These are phyloP conservation scores for Curvularia eragrostidis DNA, from an alignment of 2,329 filamentous ascomycete species.

Conservation along the genomic window DNA sequence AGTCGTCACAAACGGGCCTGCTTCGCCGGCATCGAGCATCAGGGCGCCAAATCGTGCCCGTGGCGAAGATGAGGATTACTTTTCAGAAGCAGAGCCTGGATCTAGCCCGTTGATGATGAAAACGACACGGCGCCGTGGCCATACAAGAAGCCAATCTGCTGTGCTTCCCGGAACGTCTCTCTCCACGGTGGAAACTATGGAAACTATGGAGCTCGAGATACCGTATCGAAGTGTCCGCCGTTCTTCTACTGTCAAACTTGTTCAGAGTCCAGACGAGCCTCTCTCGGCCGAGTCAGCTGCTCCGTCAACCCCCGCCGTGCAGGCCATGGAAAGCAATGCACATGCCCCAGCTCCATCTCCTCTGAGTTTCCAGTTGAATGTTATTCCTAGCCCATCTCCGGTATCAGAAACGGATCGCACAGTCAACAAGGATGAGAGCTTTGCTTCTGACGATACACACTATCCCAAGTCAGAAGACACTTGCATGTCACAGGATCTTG, in stretches of 20 bases:
- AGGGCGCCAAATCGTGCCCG: constrained; percentile 18
- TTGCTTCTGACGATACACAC: not conserved
- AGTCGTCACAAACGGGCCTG: constrained; percentile 56
- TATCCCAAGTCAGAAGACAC: constrained; percentile 16
- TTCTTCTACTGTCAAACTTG: constrained; percentile 9
- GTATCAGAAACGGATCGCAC: not conserved
- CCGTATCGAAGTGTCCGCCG: not conserved
- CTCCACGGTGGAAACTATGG: constrained; percentile 8
- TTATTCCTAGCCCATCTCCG: constrained; percentile 36
- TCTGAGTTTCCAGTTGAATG: constrained; percentile 39
- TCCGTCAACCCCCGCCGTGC: constrained; percentile 12
- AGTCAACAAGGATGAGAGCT: constrained; percentile 9
- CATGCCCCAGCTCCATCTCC: constrained; percentile 31
- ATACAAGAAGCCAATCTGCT: constrained; percentile 41
- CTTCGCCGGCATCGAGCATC: constrained; percentile 54
- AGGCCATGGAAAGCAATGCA: constrained; percentile 28
- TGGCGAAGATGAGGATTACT: constrained; percentile 39
- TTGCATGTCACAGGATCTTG: constrained; percentile 34
- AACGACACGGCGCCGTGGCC: constrained; percentile 25
- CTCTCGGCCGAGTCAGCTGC: not conserved
- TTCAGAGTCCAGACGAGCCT: constrained; percentile 4
- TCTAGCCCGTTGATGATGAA: constrained; percentile 34
- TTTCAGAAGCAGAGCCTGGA: constrained; percentile 27
- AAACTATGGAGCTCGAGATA: not conserved
- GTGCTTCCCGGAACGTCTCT: constrained; percentile 25